Evolutionary conservation across 768 basidiomycete species (phyloP).

Genomic region (Naganishia vaughanmartiniae): DNA sequence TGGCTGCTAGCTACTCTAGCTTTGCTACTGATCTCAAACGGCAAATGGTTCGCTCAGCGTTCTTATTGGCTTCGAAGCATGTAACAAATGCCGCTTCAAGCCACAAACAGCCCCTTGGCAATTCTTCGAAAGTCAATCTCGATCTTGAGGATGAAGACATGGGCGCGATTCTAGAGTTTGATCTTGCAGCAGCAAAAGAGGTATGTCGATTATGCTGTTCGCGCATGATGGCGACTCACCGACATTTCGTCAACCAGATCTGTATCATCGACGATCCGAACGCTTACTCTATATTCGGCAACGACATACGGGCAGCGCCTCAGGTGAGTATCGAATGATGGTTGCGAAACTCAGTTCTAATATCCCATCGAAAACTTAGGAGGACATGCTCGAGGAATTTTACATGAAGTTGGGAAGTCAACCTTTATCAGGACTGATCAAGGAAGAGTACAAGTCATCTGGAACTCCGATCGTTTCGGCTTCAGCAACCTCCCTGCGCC

Average conservation of each 20-base stretch:
- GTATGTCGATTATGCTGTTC: conserved; percentile 33
- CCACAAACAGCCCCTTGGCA: neutral
- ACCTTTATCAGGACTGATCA: conserved; percentile 68
- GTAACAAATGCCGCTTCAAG: neutral
- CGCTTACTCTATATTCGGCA: conserved; percentile 72
- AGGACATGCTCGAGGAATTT: conserved; percentile 87
- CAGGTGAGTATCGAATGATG: conserved; percentile 36
- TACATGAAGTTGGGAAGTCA: conserved; percentile 73
- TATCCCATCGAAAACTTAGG: conserved; percentile 60
- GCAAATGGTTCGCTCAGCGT: conserved; percentile 68
- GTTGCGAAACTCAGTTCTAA: conserved; percentile 10
- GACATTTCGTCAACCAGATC: conserved; percentile 54
- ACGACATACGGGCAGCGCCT: conserved; percentile 60
- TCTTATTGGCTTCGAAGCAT: conserved; percentile 62
- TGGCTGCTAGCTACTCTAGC: conserved; percentile 67
- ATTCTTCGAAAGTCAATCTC: conserved; percentile 47
- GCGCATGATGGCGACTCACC: neutral
- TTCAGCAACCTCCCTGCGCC: conserved; percentile 38
- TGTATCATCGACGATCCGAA: conserved; percentile 85
- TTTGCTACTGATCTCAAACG: conserved; percentile 57
- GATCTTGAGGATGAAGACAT: conserved; percentile 66
- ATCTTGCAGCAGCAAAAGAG: conserved; percentile 64
- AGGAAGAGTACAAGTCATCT: conserved; percentile 65
- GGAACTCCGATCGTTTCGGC: conserved; percentile 27
- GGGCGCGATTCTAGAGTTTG: conserved; percentile 63